Evolutionary conservation across 208 protist genomes (phyloP), one percentile per base, ranked within the genome.

Genomic region (Crithidia fasciculata): DNA sequence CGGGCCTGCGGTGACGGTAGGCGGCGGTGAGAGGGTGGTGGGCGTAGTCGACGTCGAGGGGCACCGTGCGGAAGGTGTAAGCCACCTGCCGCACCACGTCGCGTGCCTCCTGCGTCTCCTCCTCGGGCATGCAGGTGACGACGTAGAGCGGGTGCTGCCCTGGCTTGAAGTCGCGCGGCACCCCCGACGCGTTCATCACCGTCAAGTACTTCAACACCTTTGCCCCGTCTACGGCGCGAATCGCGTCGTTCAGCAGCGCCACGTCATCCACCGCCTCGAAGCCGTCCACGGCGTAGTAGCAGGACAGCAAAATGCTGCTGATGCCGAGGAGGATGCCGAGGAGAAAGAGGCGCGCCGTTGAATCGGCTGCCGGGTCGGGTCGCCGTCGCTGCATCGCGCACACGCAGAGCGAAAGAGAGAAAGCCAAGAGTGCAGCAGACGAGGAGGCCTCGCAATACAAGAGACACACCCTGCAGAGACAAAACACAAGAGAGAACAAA

Each of bases 1-100:
- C 43, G 40, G 39, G 54, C 13, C 78, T 70, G 45, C 54, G 61
- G 55, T 86, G 77, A 39, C 78, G 82, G 71, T 88, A 90, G 36
- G 86, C 89, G 13, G 69, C 70, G 0, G 86, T 94, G 56, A 94
- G 47, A n/a, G 86, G 86, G 64, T 94, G 89, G 45, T 82, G 70
- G 18, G 58, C 62, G 64, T 76, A 76, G 71, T 75, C 78, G 40
- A 82, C 80, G 63, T 90, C 76, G 18, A 80, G 18, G 13, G 74
- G 47, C 28, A 52, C 61, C 0, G 15, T 40, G 18, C 69, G 74
- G 36, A 73, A 74, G 15, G 60, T 64, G 18, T 53, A 49, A 39
- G 74, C 74, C 37, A 80, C 74, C 10, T 47, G 52, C 5, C 55
- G 68, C 36, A 80, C 66, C 41, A 80, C 71, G 15, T 52, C 74